Conservation (phyloP, 768 basidiomycete genomes). For the Kwoniella sp. region DNA sequence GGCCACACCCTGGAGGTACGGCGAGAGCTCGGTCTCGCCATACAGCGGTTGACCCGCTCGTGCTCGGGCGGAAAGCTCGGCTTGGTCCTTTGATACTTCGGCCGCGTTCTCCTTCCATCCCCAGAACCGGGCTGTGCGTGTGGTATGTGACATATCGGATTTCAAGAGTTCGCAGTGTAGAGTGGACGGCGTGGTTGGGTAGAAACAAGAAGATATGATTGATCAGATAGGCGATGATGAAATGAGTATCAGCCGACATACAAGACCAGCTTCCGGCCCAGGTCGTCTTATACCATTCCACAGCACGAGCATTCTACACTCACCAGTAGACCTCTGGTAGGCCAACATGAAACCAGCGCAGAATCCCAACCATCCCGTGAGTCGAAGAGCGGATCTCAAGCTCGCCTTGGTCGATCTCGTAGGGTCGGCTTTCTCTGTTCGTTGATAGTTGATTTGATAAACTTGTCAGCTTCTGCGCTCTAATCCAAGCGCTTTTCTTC, state of each 20-base stretch:
- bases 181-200: neutral
- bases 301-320: slow-evolving; percentile 59
- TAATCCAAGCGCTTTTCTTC: neutral
- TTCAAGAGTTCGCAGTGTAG: neutral
- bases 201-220: neutral
- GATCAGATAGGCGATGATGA: neutral
- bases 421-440: slow-evolving; percentile 56
- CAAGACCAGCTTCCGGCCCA: too few relatives aligned
- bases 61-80: slow-evolving; percentile 75
- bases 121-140: slow-evolving; percentile 47
- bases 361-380: slow-evolving; percentile 74
- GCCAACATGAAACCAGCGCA: slow-evolving; percentile 88
- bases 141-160: neutral
- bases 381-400: slow-evolving; percentile 53
- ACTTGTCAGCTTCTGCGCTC: too few relatives aligned
- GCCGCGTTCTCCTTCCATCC: slow-evolving; percentile 58
- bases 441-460: too few relatives aligned
- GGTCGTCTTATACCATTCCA: too few relatives aligned
- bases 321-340: slow-evolving; percentile 86
- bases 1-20: slow-evolving; percentile 84
- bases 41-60: slow-evolving; percentile 81
- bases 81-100: slow-evolving; percentile 75
- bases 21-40: slow-evolving; percentile 77
- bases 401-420: slow-evolving; percentile 53
- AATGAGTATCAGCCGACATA: too few relatives aligned